Base-by-base conservation (phyloP, 2,329 filamentous ascomycete genomes). In the Calonectria montana region DNA sequence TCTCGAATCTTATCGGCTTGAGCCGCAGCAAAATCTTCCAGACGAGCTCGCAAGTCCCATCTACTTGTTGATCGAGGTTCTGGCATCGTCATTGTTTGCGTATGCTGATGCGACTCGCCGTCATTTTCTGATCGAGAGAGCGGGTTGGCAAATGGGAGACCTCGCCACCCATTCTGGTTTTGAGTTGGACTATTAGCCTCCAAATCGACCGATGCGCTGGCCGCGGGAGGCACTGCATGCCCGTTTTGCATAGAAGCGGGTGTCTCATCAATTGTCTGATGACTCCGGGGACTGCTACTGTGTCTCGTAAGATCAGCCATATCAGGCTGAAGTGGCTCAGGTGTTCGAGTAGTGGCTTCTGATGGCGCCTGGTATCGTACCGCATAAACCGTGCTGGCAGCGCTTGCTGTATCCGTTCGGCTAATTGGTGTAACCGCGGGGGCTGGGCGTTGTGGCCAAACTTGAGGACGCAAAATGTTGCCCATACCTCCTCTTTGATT, bases 311-410 rank as follows among this genome's bases (percentile, higher is more conserved):
- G 69, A 6, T 84, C 78, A 53, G 81, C 70, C 65, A 80, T 72
- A 72, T 78, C 74, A 67, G 77, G 77, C 8, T 77, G 78, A 4
- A 79, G 76, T 41, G 77, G 82, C n/a, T 88, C 86, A 3, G 87
- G 86, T 10, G 86, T 86, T 65, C 85, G 84, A 5, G 85, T 84
- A 6, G 85, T 85, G 18, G 85, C 84, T 69, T 91, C 91, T 2
- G 89, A 88, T 8, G 88, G 84, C 13, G 89, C 86, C 67, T 91
- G 90, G 74, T 92, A 92, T 65, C 90, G 86, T 41, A 92, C 86
- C 8, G 90, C 89, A 73, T 93, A 93, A 3, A 90, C 88, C 1
- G 91, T 92, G 79, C 90, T 92, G 53, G 90, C 90, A 1, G 89
- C 90, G 76, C 90, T 92, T 21, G 89, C 87, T 1, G 91, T 92